Evolutionary conservation across 139 green algal species (phyloP).

Genomic region (Chloropicon primus): DNA sequence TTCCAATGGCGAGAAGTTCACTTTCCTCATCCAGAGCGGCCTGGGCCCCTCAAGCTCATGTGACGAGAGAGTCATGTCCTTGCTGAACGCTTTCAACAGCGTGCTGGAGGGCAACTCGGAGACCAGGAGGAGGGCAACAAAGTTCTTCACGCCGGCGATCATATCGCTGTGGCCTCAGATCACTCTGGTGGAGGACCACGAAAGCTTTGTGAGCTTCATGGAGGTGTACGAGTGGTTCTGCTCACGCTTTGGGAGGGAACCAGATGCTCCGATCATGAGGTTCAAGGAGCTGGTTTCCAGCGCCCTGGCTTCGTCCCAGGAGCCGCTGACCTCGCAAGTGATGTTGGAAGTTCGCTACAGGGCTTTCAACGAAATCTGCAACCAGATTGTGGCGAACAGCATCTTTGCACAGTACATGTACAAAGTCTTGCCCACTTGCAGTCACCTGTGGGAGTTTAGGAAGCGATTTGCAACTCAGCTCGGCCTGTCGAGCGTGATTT

Average conservation of each 20-base stretch:
- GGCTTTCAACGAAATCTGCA: constrained; percentile 42
- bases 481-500: constrained; percentile 69
- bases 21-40: constrained; percentile 77
- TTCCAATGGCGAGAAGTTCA: constrained; percentile 55
- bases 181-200: constrained; percentile 85
- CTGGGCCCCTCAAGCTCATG: constrained; percentile 43
- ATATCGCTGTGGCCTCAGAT: constrained; percentile 70
- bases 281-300: constrained; percentile 69
- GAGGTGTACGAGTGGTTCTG: constrained; percentile 93
- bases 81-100: constrained; percentile 61
- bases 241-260: constrained; percentile 70
- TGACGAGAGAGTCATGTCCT: constrained; percentile 60
- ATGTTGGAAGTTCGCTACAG: constrained; percentile 24
- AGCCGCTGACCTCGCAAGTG: constrained; percentile 1
- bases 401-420: constrained; percentile 93
- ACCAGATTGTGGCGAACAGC: constrained; percentile 72
- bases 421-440: constrained; percentile 78
- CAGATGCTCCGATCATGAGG: constrained; percentile 70
- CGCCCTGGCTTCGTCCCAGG: not conserved
- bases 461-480: constrained; percentile 73
- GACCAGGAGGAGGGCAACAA: constrained; percentile 45
- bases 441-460: constrained; percentile 89
- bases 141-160: constrained; percentile 68
- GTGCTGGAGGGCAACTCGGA: constrained; percentile 61
- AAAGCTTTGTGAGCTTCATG: constrained; percentile 53